phyloP scores from a whole-genome alignment of 331 rosid genomes.

The Dryas integrifolia region DNA sequence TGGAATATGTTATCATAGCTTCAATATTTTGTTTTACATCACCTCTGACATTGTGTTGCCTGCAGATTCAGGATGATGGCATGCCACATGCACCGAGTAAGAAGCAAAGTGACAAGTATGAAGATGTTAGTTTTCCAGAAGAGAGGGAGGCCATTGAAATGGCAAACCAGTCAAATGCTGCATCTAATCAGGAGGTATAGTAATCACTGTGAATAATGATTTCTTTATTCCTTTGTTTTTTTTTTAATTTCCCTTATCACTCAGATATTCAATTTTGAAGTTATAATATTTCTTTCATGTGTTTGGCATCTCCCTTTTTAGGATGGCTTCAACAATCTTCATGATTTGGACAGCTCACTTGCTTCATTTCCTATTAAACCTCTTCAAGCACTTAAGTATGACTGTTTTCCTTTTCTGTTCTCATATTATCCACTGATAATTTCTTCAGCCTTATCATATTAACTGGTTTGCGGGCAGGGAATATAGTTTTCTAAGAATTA shows the following conservation, averaged over 20 bases:
- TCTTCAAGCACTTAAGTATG: slow-evolving; percentile 95
- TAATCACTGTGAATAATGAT: slow-evolving; percentile 11
- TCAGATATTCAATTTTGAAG: slow-evolving; percentile 16
- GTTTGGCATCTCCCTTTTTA: slow-evolving; percentile 35
- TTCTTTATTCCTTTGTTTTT: neutral
- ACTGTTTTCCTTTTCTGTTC: slow-evolving; percentile 4
- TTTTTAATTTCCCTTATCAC: neutral
- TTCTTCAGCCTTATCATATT: neutral
- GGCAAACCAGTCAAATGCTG: slow-evolving; percentile 49
- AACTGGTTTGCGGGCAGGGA: neutral
- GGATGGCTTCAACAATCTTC: slow-evolving; percentile 69
- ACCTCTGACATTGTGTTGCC: slow-evolving; percentile 24
- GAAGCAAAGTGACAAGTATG: slow-evolving; percentile 39
- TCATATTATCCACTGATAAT: neutral
- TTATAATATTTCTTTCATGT: slow-evolving; percentile 16
- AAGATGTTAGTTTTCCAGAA: slow-evolving; percentile 44
- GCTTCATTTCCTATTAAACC: slow-evolving; percentile 89
- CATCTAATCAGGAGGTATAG: slow-evolving; percentile 57
- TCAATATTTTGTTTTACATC: slow-evolving; percentile 19
- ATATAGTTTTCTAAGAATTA: neutral
- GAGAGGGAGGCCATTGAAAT: slow-evolving; percentile 41
- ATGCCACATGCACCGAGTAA: slow-evolving; percentile 37
- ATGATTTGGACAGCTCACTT: slow-evolving; percentile 77
- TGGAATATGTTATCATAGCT: neutral
- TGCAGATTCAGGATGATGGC: slow-evolving; percentile 84